A percentile compares a stretch with the other conserved stretches of the same genome.
Evolutionary conservation across 2,329 filamentous ascomycete genomes (phyloP).

Genomic region (Daldinia sp.): DNA sequence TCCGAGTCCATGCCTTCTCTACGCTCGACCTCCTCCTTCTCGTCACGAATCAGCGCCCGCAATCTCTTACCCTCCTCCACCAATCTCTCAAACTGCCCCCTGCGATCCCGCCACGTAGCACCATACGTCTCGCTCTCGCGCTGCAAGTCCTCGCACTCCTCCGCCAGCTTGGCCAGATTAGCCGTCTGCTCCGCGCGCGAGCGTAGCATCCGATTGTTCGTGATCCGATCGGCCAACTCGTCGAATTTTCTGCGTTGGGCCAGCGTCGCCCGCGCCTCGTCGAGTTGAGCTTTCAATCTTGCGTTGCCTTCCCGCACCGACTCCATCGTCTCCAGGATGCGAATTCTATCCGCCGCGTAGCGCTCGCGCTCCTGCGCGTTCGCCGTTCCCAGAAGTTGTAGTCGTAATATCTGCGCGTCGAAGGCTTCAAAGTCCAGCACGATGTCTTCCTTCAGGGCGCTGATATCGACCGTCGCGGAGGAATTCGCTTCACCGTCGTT

Average conservation of each 20-base stretch:
- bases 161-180: conserved; percentile 81
- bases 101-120: conserved; percentile 82
- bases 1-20: conserved; percentile 82
- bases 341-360: conserved; percentile 81
- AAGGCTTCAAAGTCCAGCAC: conserved; percentile 89
- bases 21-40: conserved; percentile 92
- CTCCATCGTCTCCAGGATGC: conserved; percentile 81
- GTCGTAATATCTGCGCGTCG: conserved; percentile 83
- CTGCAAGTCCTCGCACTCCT: conserved; percentile 88
- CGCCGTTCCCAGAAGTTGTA: conserved; percentile 85
- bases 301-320: conserved; percentile 78
- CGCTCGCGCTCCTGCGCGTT: conserved; percentile 85
- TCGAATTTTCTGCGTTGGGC: conserved; percentile 86
- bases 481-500: conserved; percentile 43
- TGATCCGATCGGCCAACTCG: conserved; percentile 86
- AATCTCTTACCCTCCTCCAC: conserved; percentile 91
- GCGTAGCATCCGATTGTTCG: conserved; percentile 78
- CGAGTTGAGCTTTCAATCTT: conserved; percentile 76
- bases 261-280: conserved; percentile 77
- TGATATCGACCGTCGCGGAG: conserved; percentile 57
- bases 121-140: conserved; percentile 84
- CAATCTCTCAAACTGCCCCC: conserved; percentile 86
- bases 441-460: conserved; percentile 79
- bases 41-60: conserved; percentile 85
- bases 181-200: conserved; percentile 84